Percentiles rank a stretch among this genome's conserved stretches.
Conservation (phyloP, 495 filamentous ascomycete species). For the Aspergillus baeticus region DNA sequence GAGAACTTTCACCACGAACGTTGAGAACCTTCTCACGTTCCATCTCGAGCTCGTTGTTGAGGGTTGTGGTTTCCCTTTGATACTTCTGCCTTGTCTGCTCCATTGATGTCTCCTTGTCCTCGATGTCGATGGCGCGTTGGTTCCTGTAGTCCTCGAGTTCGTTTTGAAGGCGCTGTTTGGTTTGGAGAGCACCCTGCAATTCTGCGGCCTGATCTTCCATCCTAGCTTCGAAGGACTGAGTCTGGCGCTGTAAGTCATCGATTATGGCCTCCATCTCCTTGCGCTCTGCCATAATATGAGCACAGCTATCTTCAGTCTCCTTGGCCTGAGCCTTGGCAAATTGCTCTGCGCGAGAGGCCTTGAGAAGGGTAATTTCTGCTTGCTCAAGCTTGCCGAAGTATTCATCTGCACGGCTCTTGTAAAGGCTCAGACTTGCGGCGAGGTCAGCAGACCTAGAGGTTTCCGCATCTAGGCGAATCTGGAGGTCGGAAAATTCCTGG, state of each 20-base stretch:
- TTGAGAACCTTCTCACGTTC: constrained; percentile 82
- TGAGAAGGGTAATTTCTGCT: constrained; percentile 92
- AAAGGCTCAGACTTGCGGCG: constrained; percentile 77
- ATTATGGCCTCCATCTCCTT: constrained; percentile 85
- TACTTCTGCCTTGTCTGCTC: constrained; percentile 98
- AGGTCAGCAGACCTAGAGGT: constrained; percentile 82
- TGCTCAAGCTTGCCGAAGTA: constrained; percentile 98
- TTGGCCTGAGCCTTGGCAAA: constrained; percentile 85
- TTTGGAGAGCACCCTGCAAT: constrained; percentile 78
- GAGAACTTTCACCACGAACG: constrained; percentile 64
- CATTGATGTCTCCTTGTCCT: constrained; percentile 94
- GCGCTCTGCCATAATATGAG: constrained; percentile 86
- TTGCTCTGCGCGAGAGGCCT: constrained; percentile 87
- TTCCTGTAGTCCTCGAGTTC: constrained; percentile 97
- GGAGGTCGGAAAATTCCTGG: constrained; percentile 89
- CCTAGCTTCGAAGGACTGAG: constrained; percentile 84
- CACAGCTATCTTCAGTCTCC: constrained; percentile 89
- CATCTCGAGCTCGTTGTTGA: constrained; percentile 90
- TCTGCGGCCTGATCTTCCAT: constrained; percentile 92
- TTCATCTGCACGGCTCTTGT: constrained; percentile 92
- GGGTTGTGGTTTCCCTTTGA: constrained; percentile 82
- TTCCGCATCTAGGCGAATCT: constrained; percentile 90
- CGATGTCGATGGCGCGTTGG: constrained; percentile 91
- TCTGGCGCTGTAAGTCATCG: constrained; percentile 87
- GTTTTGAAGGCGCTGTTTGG: constrained; percentile 93